Percentiles rank a stretch among this genome's conserved stretches.
phyloP scores from a whole-genome alignment of 108 stramenopile genomes.

The Cyclostephanos invisitatus region DNA sequence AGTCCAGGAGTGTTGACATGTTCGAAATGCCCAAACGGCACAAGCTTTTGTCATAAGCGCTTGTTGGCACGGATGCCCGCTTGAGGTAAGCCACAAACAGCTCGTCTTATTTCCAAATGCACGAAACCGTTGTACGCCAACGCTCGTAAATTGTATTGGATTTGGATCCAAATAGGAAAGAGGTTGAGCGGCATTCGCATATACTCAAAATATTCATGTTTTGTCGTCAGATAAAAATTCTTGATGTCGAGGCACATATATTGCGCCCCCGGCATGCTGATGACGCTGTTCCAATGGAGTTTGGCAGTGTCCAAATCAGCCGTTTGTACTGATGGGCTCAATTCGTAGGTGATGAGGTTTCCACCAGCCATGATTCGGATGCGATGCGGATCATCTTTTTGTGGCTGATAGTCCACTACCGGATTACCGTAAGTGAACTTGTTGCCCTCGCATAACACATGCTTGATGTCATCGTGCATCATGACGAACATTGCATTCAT shows the following conservation, averaged over 20 bases:
- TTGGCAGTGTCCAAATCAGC: constrained; percentile 38
- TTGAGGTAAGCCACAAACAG: neutral
- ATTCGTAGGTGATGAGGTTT: constrained; percentile 22
- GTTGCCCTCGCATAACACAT: neutral
- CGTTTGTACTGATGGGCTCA: constrained; percentile 19
- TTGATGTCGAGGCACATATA: neutral
- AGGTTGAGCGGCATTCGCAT: neutral
- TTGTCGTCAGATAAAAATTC: neutral
- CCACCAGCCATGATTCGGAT: constrained; percentile 40
- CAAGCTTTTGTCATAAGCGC: no score
- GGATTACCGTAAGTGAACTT: neutral
- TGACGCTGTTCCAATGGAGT: constrained; percentile 47
- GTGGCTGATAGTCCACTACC: neutral
- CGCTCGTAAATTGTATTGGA: neutral
- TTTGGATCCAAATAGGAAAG: neutral
- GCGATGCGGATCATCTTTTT: neutral
- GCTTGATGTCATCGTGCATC: neutral
- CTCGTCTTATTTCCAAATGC: neutral
- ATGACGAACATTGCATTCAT: neutral
- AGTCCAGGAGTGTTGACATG: no score
- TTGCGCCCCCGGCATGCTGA: neutral
- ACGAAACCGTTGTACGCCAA: neutral
- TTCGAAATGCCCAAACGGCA: no score
- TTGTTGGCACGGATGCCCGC: neutral
- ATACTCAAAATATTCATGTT: neutral